Base-by-base conservation (phyloP, 129 eudicot species). In the Escallonia rubra region DNA sequence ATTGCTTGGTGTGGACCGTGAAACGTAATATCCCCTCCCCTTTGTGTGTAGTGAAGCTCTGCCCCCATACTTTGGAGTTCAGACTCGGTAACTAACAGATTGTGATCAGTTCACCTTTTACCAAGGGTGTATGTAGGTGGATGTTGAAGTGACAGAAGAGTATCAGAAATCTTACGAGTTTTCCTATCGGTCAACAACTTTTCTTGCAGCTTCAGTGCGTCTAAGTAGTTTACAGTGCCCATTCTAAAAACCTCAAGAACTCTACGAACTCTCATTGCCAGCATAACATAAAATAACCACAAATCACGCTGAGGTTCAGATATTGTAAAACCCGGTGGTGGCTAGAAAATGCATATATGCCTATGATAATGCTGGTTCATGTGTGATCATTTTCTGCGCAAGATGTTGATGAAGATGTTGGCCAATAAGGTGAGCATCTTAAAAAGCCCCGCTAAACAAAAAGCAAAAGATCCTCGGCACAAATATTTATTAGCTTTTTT, bases 121-220 rank as follows among this genome's bases (percentile, higher is more conserved):
- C 96, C 99, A 48, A 93, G 92, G 3, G 99, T 93, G 75, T 86
- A 93, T 9, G 99, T 93, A n/a, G 90, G 99, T 53, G 96, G 99
- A 45, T 93, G 99, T 70, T 89, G 96, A 38, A 93, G 62, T 46
- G 96, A 86, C 38, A 93, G 69, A 50, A 93, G 78, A 67, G 91
- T 84, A 57, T 93, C 99, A 1, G 83, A 34, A 50, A 93, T 87
- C 76, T 72, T 84, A 40, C 68, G 59, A 69, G 76, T 60, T 82
- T 86, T 93, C 47, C 95, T 82, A 63, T 89, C 92, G 7, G 93
- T 80, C 3, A 82, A 82, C 16, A 93, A 73, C 76, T 86, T 86
- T 65, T 84, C 96, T 79, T 93, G 99, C 63, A 93, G 70, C 83
- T 86, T 86, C 8, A 93, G 96, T 9, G 90, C 96, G 49, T 85